These are phyloP conservation scores for Yamadazyma pseudoaaseri DNA, from an alignment of 1,139 yeast genomes.

Conservation along the genomic window DNA sequence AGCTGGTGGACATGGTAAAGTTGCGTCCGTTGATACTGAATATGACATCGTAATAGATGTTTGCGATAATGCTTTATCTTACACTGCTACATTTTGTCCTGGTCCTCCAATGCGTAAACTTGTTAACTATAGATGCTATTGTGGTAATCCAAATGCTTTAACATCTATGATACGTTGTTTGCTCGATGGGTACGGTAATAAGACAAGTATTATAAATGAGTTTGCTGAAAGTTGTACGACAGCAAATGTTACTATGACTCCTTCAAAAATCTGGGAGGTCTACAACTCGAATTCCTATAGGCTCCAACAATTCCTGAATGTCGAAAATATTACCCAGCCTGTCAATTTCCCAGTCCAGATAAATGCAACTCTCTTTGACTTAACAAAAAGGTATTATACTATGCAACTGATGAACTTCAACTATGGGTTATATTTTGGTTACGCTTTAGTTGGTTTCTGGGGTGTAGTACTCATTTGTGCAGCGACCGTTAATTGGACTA, in stretches of 20 bases:
- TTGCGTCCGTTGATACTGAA: not conserved
- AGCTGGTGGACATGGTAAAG: too few relatives aligned
- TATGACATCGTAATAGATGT: slow-evolving; percentile 9
- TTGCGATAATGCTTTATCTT: slow-evolving; percentile 8
- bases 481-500: slow-evolving; percentile 45
- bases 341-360: slow-evolving; percentile 13
- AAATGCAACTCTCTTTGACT: slow-evolving; percentile 8
- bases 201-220: slow-evolving; percentile 12
- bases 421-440: slow-evolving; percentile 45
- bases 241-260: slow-evolving; percentile 7
- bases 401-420: slow-evolving; percentile 10
- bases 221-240: slow-evolving; percentile 15
- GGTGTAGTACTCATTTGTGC: slow-evolving; percentile 40
- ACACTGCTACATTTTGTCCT: slow-evolving; percentile 11
- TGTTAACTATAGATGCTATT: slow-evolving; percentile 13
- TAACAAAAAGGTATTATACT: slow-evolving; percentile 4
- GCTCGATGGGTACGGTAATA: slow-evolving; percentile 17
- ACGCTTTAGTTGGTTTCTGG: slow-evolving; percentile 51
- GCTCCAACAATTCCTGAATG: slow-evolving; percentile 9
- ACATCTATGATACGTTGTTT: slow-evolving; percentile 21
- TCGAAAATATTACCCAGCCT: slow-evolving; percentile 11
- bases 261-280: slow-evolving; percentile 11
- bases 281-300: slow-evolving; percentile 9
- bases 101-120: slow-evolving; percentile 1
- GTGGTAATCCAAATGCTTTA: slow-evolving; percentile 18